Percentiles rank a stretch among this genome's conserved stretches.
Evolutionary conservation across 2,329 filamentous ascomycete species (phyloP).

Genomic region (Monosporascus sp.): DNA sequence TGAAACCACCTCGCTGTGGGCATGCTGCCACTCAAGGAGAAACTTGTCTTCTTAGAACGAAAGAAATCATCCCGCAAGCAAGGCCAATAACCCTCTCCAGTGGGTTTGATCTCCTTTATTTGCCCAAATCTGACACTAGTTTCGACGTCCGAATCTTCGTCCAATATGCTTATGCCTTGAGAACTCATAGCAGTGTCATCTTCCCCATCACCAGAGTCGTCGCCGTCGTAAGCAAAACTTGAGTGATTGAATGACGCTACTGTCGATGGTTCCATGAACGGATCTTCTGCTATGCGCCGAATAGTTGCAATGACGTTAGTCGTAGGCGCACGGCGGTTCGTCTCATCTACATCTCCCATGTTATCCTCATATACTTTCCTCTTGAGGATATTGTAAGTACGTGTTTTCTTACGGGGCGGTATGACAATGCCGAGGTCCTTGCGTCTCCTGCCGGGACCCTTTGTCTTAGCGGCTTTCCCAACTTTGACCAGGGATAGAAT

Average conservation of each 20-base stretch:
- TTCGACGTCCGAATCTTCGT: neutral
- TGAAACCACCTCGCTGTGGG: slow-evolving; percentile 11
- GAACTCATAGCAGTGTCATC: neutral
- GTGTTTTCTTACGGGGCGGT: neutral
- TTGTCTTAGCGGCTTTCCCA: neutral
- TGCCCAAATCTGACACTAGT: neutral
- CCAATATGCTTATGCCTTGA: neutral
- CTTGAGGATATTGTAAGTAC: neutral
- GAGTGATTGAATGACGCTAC: neutral
- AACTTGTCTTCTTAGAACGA: slow-evolving; percentile 7
- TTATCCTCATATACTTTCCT: neutral
- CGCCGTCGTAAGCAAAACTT: neutral
- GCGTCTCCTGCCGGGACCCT: neutral
- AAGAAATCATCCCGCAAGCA: slow-evolving; percentile 7
- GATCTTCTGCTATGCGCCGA: neutral
- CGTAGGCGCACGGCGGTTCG: neutral
- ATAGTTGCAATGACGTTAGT: neutral
- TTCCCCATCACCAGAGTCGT: neutral
- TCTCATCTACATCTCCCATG: neutral
- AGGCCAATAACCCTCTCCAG: slow-evolving; percentile 9
- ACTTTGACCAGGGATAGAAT: slow-evolving; percentile 17
- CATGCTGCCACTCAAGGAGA: slow-evolving; percentile 7
- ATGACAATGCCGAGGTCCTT: neutral
- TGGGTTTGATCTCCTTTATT: neutral
- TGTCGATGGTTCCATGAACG: neutral